Evolutionary conservation across 2,329 filamentous ascomycete genomes (phyloP).

Genomic region (Alternaria tenuissima): DNA sequence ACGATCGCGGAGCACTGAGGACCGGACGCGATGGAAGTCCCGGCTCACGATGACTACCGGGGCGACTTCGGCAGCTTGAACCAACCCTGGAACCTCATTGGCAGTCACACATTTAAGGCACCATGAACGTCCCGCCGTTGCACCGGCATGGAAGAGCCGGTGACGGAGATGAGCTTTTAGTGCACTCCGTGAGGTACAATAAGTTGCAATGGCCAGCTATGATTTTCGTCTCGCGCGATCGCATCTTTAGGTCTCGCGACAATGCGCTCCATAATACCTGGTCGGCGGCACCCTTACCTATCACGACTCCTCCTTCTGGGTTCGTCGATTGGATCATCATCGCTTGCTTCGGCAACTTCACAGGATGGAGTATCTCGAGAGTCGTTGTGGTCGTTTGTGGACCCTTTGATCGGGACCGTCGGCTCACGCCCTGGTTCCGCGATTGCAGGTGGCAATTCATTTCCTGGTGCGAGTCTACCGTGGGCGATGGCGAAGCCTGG

Average conservation of each 20-base stretch:
- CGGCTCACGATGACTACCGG: not conserved
- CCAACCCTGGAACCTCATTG: not conserved
- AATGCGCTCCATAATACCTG: not conserved
- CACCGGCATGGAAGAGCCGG: not conserved
- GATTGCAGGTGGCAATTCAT: constrained; percentile 36
- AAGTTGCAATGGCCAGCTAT: not conserved
- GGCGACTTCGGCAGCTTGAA: not conserved
- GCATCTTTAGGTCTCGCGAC: not conserved
- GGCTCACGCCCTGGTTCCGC: constrained; percentile 44
- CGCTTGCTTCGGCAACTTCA: not conserved
- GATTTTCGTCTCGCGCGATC: not conserved
- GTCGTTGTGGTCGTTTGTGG: constrained; percentile 30
- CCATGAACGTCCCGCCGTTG: not conserved
- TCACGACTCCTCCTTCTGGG: not conserved
- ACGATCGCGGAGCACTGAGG: not conserved
- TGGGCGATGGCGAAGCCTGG: constrained; percentile 42
- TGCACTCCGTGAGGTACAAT: not conserved
- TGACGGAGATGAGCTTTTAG: not conserved
- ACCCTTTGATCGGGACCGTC: constrained; percentile 54
- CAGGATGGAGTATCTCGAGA: not conserved
- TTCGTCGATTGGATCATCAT: not conserved
- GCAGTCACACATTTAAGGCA: not conserved
- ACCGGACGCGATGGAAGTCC: not conserved
- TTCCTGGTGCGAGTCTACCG: constrained; percentile 35
- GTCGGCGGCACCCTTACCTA: not conserved